Conservation (phyloP, 768 basidiomycete genomes). For the Candolleomyces efflorescens region DNA sequence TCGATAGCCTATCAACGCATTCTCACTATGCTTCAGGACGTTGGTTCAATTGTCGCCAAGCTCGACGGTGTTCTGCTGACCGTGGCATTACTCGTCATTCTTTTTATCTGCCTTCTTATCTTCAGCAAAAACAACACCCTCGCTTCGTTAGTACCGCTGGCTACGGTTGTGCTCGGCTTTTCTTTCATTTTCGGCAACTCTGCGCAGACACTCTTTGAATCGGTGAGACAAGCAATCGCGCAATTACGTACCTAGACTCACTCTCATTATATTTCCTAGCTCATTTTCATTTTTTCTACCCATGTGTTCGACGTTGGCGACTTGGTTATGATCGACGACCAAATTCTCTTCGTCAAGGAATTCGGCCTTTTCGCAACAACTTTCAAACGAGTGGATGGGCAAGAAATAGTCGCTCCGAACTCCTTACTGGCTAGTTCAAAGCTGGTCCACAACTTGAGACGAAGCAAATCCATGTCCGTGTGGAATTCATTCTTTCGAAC, state of each 20-base stretch:
- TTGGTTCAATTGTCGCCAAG: constrained; percentile 69
- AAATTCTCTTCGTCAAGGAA: constrained; percentile 58
- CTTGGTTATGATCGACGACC: constrained; percentile 67
- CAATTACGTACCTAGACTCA: background rate
- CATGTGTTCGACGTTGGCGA: constrained; percentile 87
- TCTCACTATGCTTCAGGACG: constrained; percentile 42
- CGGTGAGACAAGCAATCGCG: constrained; percentile 35
- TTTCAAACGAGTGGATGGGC: constrained; percentile 77
- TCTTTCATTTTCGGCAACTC: constrained; percentile 85
- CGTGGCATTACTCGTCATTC: constrained; percentile 50
- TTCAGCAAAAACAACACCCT: constrained; percentile 66
- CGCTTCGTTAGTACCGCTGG: constrained; percentile 71
- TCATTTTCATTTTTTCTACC: constrained; percentile 83
- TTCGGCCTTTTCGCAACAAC: constrained; percentile 79
- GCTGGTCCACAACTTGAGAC: constrained; percentile 73
- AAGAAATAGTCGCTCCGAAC: constrained; percentile 78
- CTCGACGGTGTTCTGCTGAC: constrained; percentile 70
- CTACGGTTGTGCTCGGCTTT: constrained; percentile 77
- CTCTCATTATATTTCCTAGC: constrained; percentile 29
- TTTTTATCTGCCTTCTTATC: constrained; percentile 71
- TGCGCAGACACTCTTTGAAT: constrained; percentile 75
- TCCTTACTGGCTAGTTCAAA: constrained; percentile 65
- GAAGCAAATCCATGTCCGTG: constrained; percentile 68
- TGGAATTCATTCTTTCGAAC: background rate
- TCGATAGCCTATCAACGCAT: constrained; percentile 1